Conservation (phyloP, 2,329 filamentous ascomycete genomes). For the Trichoderma afroharzianum region DNA sequence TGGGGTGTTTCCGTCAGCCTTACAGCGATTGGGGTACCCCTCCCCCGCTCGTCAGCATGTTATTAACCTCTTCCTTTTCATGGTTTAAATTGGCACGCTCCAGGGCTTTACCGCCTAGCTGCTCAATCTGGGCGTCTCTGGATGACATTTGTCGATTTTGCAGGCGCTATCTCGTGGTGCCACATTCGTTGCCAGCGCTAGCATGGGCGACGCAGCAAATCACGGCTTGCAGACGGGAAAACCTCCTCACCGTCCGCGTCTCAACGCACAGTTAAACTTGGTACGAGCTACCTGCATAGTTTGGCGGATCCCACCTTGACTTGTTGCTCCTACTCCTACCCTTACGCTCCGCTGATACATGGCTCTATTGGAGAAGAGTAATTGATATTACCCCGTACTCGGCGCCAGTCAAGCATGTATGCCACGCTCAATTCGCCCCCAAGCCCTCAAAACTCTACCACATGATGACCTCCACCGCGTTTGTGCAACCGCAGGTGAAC, state of each 20-base stretch:
- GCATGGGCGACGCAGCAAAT: constrained; percentile 11
- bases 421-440: not conserved
- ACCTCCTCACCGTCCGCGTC: not conserved
- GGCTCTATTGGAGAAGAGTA: not conserved
- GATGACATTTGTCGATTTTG: not conserved
- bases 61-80: not conserved
- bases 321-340: not conserved
- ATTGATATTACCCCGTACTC: not conserved
- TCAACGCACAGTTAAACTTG: not conserved
- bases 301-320: not conserved
- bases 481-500: not conserved
- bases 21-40: constrained; percentile 13
- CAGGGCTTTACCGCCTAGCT: not conserved
- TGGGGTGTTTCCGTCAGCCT: constrained; percentile 18
- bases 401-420: not conserved
- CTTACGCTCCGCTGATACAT: not conserved
- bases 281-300: not conserved
- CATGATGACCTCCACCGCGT: not conserved
- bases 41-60: constrained; percentile 4
- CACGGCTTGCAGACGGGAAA: not conserved
- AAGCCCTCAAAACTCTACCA: not conserved
- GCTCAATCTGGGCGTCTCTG: not conserved
- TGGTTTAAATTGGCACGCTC: not conserved
- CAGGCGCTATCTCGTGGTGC: not conserved
- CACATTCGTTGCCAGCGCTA: constrained; percentile 11